Evolutionary conservation across 371 early-diverging fungal species (phyloP).

Genomic region (Mortierella sp.): DNA sequence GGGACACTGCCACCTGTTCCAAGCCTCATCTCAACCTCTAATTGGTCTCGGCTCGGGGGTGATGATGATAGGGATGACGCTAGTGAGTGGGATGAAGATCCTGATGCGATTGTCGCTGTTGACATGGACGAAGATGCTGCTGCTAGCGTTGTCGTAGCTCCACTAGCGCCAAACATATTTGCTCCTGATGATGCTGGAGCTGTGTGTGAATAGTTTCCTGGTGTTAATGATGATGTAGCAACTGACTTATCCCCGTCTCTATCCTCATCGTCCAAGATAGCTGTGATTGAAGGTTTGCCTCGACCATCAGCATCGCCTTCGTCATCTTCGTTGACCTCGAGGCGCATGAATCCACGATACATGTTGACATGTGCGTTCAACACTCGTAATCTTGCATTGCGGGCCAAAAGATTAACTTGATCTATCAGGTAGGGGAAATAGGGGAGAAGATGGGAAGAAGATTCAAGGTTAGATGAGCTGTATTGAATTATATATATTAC

Average conservation of each 20-base stretch:
- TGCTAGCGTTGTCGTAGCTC: slow-evolving; percentile 5
- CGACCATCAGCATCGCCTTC: slow-evolving; percentile 2
- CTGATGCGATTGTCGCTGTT: slow-evolving; percentile 1
- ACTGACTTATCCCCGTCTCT: slow-evolving; percentile 11
- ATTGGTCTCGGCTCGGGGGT: slow-evolving; percentile 24
- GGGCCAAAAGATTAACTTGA: slow-evolving; percentile 50
- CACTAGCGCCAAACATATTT: not conserved
- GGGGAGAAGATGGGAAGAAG: not conserved
- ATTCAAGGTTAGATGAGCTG: not conserved
- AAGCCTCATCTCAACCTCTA: slow-evolving; percentile 52
- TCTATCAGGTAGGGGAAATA: slow-evolving; percentile 14
- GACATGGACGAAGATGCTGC: slow-evolving; percentile 11
- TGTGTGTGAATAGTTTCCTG: not conserved
- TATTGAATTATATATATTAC: not conserved
- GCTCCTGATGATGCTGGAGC: not conserved
- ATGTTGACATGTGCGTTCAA: slow-evolving; percentile 49
- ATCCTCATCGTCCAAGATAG: slow-evolving; percentile 29
- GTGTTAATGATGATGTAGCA: not conserved
- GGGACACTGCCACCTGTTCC: slow-evolving; percentile 54
- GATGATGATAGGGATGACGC: slow-evolving; percentile 7
- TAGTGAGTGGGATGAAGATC: slow-evolving; percentile 16
- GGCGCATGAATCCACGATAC: slow-evolving; percentile 57
- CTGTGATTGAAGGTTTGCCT: slow-evolving; percentile 35
- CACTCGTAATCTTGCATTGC: slow-evolving; percentile 41
- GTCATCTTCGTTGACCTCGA: slow-evolving; percentile 48